Base-by-base conservation (phyloP, 257 asterid species). In the Mitragyna speciosa region DNA sequence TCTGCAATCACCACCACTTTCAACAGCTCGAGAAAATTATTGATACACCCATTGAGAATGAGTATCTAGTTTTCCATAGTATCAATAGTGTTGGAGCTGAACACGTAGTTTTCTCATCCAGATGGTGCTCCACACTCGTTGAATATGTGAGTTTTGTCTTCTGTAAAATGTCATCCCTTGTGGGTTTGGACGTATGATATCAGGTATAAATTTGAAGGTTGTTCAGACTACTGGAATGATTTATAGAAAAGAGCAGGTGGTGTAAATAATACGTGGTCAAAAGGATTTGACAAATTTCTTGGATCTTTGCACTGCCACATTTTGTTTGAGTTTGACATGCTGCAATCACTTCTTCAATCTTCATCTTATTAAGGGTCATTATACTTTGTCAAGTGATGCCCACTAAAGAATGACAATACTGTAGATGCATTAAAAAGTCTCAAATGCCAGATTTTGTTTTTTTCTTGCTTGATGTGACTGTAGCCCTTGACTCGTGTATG, bases 11-110 rank as follows among this genome's bases (percentile, higher is more conserved):
- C 17, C n/a, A 41, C 47, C 20, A 59, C 43, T 36, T 36, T 36
- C 41, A 36, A 36, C 41, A 36, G 41, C 2, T 2, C 41, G 2
- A 36, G 41, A 36, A 4, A 36, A 36, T 36, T n/a, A n/a, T 36
- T 30, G 67, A 67, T 58, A 56, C 26, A n/a, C 67, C 69, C 17
- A 61, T 20, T 72, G 58, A 51, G 16, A 76, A 26, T 76, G 63
- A 48, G 66, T 17, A 12, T 51, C 51, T 6, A 26, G 26, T 48
- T 56, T 56, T 41, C 5, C 59, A 26, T 72, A 36, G 9, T 70
- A 36, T 24, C 1, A 28, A 45, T 78, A 26, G 22, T 36, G 36
- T 51, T 33, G 56, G 56, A 28, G 33, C 54, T 7, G 22, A 16
- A 63, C 17, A 39, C 19, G 20, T 58, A n/a, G 39, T 65, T 30